Evolutionary conservation across 345 rosid species (phyloP), one percentile per base, ranked within the genome.

Genomic region (Acer saccharum): DNA sequence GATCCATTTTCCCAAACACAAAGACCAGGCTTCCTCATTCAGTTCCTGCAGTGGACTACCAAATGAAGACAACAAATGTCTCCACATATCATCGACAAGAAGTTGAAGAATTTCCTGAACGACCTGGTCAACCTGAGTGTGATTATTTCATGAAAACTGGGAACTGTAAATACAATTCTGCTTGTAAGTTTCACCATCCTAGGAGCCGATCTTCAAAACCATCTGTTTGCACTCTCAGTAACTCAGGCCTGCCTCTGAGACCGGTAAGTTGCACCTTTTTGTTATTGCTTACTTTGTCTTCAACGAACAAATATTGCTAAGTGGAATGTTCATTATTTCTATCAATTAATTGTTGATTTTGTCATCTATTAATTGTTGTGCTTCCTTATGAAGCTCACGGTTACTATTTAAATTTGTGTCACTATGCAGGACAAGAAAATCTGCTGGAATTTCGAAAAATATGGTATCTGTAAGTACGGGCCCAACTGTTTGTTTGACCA

Each of bases 141-240:
- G 71, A 62, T 71, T 81, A 70, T 77, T 89, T 77, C 69, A 75
- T 88, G 87, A 86, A 81, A 84, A 86, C 87, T 18, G 89, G 93
- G 65, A 74, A 65, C 52, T 88, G 90, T 66, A 85, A 84, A 78
- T 88, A 55, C 32, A 81, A 61, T 68, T 74, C 85, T 41, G 76
- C 77, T 77, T 88, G 90, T 83, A 88, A 81, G 78, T 88, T 75
- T 80, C 84, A 89, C 69, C 91, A 85, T 74, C 90, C 91, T 39
- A 88, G 81, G 84, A 82, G 25, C 67, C 80, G 25, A 21, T 58
- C 67, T 67, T 29, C 77, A 41, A 68, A 77, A 58, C 66, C 81
- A 21, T 25, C 72, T 69, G 54, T 27, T 20, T 64, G 77, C 69
- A 25, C 64, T 20, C 76, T 18, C 77, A 81, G 71, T 81, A 80